Conservation (phyloP, 2,329 filamentous ascomycete genomes). For the Lecanicillium sp. region DNA sequence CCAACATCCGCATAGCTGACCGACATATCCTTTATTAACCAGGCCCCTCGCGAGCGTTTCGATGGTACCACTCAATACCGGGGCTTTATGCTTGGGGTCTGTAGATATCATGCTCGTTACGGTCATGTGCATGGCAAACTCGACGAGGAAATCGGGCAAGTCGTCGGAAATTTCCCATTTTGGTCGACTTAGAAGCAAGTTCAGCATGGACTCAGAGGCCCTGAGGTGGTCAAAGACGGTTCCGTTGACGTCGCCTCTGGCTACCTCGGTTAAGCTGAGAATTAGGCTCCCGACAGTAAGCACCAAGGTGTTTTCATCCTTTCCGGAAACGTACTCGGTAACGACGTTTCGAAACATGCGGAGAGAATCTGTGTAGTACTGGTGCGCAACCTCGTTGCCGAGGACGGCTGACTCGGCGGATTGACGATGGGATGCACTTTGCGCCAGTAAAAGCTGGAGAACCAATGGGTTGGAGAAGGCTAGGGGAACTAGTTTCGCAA, state of each 20-base stretch:
- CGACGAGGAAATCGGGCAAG: constrained; percentile 36
- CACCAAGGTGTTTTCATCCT: constrained; percentile 26
- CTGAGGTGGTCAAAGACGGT: constrained; percentile 37
- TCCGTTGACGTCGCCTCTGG: constrained; percentile 36
- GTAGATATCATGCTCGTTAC: constrained; percentile 40
- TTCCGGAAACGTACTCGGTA: constrained; percentile 24
- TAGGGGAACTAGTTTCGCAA: constrained; percentile 36
- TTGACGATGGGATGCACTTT: constrained; percentile 31
- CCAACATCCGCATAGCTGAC: constrained; percentile 31
- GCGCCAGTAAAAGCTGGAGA: constrained; percentile 37
- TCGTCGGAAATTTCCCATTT: constrained; percentile 25
- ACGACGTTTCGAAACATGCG: constrained; percentile 27
- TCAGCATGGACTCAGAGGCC: constrained; percentile 33
- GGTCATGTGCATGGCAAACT: constrained; percentile 40
- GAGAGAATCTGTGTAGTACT: constrained; percentile 28
- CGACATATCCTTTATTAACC: constrained; percentile 23
- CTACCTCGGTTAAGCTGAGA: constrained; percentile 39
- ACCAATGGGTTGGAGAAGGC: constrained; percentile 37
- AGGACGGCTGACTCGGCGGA: constrained; percentile 19
- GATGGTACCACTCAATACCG: constrained; percentile 23
- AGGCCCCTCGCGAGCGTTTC: constrained; percentile 21
- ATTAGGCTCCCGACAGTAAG: constrained; percentile 36
- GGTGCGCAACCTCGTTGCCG: constrained; percentile 23
- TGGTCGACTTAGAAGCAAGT: constrained; percentile 25
- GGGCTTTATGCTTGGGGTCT: constrained; percentile 19